Percentiles rank a stretch among this genome's conserved stretches.
These are phyloP conservation scores for Vigna trinervia DNA, from an alignment of 306 rosid genomes.

Conservation along the genomic window DNA sequence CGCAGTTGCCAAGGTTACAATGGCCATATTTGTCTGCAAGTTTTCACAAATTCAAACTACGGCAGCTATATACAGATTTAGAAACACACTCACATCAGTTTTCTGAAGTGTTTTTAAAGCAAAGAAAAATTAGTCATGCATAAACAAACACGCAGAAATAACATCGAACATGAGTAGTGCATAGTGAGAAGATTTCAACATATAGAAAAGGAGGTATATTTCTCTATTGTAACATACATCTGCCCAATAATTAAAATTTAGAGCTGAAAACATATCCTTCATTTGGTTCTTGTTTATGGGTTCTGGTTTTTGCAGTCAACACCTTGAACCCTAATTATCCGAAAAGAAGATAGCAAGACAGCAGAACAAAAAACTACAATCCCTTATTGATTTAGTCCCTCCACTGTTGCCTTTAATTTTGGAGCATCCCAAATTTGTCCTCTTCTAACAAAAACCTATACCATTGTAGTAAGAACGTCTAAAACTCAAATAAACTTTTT, in stretches of 20 bases:
- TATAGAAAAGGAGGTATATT: neutral
- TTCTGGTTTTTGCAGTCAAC: too few species aligned
- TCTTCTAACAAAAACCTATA: too few species aligned
- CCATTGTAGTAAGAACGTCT: too few species aligned
- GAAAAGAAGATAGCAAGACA: too few species aligned
- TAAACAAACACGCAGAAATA: neutral
- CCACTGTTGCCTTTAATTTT: too few species aligned
- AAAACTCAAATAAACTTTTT: too few species aligned
- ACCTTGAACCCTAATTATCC: too few species aligned
- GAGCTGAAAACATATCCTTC: neutral
- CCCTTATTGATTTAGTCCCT: too few species aligned
- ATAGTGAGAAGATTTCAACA: neutral
- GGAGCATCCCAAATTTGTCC: too few species aligned
- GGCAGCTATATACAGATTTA: neutral
- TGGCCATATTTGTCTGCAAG: neutral
- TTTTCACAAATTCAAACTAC: neutral
- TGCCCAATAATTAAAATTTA: neutral
- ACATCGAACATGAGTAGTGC: conserved; percentile 8
- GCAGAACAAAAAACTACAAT: too few species aligned
- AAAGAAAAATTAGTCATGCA: neutral
- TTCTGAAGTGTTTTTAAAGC: neutral
- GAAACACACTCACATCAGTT: neutral
- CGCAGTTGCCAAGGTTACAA: neutral
- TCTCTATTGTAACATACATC: too few species aligned
- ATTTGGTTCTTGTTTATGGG: neutral